Percentiles rank a stretch among this genome's conserved stretches.
These are phyloP conservation scores for Ilyonectria destructans DNA, from an alignment of 2,329 filamentous ascomycete genomes.

Conservation along the genomic window DNA sequence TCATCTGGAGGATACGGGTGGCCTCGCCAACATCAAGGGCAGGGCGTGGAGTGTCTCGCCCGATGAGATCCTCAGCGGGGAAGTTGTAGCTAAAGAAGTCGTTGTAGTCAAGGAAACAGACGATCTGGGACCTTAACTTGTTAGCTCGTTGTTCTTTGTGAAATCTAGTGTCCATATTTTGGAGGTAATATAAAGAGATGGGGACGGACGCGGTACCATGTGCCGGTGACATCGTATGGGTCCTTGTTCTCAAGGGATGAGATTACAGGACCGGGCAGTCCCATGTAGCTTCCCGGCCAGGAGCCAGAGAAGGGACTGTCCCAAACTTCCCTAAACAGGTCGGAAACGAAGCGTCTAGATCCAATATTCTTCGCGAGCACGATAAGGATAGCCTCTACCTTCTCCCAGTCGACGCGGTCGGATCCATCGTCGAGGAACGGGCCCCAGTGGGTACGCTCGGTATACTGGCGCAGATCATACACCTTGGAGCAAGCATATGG, in stretches of 20 bases:
- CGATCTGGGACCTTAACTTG: slow-evolving; percentile 52
- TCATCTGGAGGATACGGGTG: slow-evolving; percentile 80
- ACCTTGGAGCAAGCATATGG: slow-evolving; percentile 79
- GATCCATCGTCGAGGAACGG: slow-evolving; percentile 78
- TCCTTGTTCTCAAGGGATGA: slow-evolving; percentile 70
- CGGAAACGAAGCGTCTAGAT: slow-evolving; percentile 62
- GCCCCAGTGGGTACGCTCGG: slow-evolving; percentile 75
- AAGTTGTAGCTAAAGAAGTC: slow-evolving; percentile 85
- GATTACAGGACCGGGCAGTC: slow-evolving; percentile 54
- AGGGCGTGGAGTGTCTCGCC: slow-evolving; percentile 61
- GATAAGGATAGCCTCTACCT: slow-evolving; percentile 82
- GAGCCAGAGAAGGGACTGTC: slow-evolving; percentile 70
- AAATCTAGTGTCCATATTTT: not conserved
- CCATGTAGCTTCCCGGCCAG: slow-evolving; percentile 67
- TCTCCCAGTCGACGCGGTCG: slow-evolving; percentile 82
- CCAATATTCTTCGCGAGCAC: slow-evolving; percentile 77
- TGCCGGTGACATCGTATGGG: slow-evolving; percentile 80
- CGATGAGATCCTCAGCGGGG: slow-evolving; percentile 58
- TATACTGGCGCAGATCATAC: slow-evolving; percentile 83
- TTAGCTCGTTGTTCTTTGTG: slow-evolving; percentile 27
- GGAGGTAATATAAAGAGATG: not conserved
- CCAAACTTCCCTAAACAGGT: slow-evolving; percentile 69
- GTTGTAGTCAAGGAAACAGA: slow-evolving; percentile 76
- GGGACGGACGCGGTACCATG: slow-evolving; percentile 76
- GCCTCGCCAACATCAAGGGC: slow-evolving; percentile 77